These are phyloP conservation scores for Lactifluus volemus DNA, from an alignment of 768 basidiomycete genomes.

Conservation along the genomic window DNA sequence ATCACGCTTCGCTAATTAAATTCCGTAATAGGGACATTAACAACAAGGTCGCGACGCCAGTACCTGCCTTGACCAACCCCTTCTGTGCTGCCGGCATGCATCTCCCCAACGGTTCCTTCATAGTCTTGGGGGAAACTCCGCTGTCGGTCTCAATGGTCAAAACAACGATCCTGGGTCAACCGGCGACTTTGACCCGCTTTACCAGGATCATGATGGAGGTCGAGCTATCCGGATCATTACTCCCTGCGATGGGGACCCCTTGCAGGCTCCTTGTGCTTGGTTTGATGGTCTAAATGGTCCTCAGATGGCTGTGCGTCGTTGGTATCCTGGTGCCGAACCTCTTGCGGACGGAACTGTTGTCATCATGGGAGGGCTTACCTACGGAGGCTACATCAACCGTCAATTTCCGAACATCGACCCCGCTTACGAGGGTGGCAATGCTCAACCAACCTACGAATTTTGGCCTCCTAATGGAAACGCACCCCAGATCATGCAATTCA, in stretches of 20 bases:
- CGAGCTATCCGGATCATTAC: constrained; percentile 2
- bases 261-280: neutral
- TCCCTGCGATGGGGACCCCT: neutral
- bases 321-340: neutral
- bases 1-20: too few relatives aligned
- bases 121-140: constrained; percentile 2
- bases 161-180: neutral
- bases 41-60: neutral
- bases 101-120: neutral
- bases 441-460: neutral
- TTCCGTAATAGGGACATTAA: neutral
- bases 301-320: neutral
- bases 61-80: neutral
- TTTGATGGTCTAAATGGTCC: neutral
- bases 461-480: neutral
- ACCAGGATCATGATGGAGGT: neutral
- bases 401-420: neutral
- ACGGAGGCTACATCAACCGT: constrained; percentile 1
- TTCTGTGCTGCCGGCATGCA: constrained; percentile 10
- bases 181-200: neutral
- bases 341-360: neutral
- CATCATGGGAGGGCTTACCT: neutral
- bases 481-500: neutral
- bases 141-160: neutral
- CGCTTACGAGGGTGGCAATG: neutral